Base-by-base conservation (phyloP, 208 protist species). In the Trypanosoma theileri region DNA sequence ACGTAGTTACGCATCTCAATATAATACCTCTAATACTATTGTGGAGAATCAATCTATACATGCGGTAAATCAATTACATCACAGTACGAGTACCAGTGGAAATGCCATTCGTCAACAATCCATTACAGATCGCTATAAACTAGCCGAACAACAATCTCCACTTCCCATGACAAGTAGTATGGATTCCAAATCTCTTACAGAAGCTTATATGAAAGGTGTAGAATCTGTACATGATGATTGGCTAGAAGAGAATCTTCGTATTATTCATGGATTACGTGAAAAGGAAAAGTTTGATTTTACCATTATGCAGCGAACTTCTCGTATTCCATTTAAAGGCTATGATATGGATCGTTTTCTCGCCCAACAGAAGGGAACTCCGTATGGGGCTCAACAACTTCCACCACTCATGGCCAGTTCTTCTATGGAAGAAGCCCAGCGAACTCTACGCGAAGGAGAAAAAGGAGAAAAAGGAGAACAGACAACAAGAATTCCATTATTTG, bases 231-330 rank as follows among this genome's bases (percentile, higher is more conserved):
- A 60, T 59, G 79, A 96, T 60, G 79, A 87, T 67, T n/a, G 13
- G 11, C 58, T 86, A 8, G 83, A 73, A 12, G 87, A 96, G 68
- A 51, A 82, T 24, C 82, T 96, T 61, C 80, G 79, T 63, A 85
- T 87, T 42, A 78, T 66, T 24, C 84, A 92, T 66, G 91, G 91
- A 3, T 70, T 91, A 40, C 84, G 91, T 35, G 91, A 75, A 13
- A 89, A 89, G 78, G 91, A 96, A 81, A 87, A 82, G 19, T 87
- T 81, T 57, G 86, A 96, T 69, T 92, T 93, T 71, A 76, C 71
- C 22, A 60, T 92, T n/a, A 58, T 89, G 75, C 88, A 96, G 77
- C 85, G 91, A 40, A 77, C 66, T 42, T 40, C 79, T 0, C 80
- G 86, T 14, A 44, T 87, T 7, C 84, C 75, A 13, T 96, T 96